phyloP scores from a whole-genome alignment of 2,329 filamentous ascomycete species.

The Neopestalotiopsis sp. region DNA sequence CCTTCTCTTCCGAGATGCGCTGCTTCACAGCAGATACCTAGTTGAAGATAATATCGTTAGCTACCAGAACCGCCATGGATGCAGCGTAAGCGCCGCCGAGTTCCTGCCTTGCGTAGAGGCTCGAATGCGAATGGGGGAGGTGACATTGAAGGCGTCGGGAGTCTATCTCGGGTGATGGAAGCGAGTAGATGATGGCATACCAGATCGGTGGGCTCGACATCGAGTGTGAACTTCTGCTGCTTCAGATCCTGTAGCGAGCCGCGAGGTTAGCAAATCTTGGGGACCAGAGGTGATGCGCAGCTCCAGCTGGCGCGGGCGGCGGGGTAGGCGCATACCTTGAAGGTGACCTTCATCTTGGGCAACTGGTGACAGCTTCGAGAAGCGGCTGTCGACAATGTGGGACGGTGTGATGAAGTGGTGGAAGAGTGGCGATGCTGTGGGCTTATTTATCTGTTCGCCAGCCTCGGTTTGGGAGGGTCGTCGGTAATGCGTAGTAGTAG shows the following conservation, averaged over 20 bases:
- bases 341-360: conserved; percentile 70
- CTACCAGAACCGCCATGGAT: not conserved
- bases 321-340: conserved; percentile 55
- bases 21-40: conserved; percentile 91
- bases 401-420: conserved; percentile 9
- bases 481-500: no score
- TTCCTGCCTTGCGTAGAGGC: not conserved
- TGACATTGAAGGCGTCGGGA: conserved; percentile 14
- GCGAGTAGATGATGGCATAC: conserved; percentile 60
- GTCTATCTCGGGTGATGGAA: conserved; percentile 12
- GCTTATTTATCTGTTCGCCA: no score
- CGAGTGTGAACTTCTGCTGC: conserved; percentile 97
- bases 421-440: not conserved
- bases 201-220: conserved; percentile 89
- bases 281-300: not conserved
- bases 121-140: not conserved
- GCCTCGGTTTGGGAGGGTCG: no score
- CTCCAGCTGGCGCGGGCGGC: not conserved
- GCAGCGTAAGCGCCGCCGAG: not conserved
- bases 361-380: not conserved
- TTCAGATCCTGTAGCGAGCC: conserved; percentile 78
- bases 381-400: not conserved
- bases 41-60: conserved; percentile 24
- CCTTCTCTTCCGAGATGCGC: conserved; percentile 90
- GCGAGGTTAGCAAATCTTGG: conserved; percentile 22